These are phyloP conservation scores for Metahyphopichia silvanorum DNA, from an alignment of 805 yeast genomes.

Conservation along the genomic window DNA sequence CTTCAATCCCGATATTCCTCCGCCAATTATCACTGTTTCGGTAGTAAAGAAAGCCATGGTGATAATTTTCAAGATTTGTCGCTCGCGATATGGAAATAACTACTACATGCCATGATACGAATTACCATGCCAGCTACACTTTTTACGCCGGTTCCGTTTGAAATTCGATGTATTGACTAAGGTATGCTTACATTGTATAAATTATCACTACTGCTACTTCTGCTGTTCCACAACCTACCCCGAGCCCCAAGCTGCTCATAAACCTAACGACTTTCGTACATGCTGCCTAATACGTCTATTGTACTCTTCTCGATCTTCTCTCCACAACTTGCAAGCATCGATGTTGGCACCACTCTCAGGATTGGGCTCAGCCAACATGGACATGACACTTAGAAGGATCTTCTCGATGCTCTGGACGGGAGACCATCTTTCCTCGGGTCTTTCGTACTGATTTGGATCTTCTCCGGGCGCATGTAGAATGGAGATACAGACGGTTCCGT, in stretches of 20 bases:
- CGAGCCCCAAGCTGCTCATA: slow-evolving; percentile 28
- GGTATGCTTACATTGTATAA: too few species aligned
- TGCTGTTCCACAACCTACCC: too few species aligned
- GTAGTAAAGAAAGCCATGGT: background rate
- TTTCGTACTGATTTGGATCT: slow-evolving; percentile 93
- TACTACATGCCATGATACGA: too few species aligned
- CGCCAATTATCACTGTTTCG: slow-evolving; percentile 66
- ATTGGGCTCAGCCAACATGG: slow-evolving; percentile 97
- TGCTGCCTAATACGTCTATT: slow-evolving; percentile 61
- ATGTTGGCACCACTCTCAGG: slow-evolving; percentile 93
- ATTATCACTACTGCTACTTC: too few species aligned
- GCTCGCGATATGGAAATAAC: too few species aligned
- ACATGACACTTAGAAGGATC: slow-evolving; percentile 85
- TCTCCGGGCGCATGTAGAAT: slow-evolving; percentile 96
- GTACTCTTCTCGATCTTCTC: slow-evolving; percentile 74
- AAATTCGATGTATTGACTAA: too few species aligned
- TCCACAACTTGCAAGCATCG: slow-evolving; percentile 81
- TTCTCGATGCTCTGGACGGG: slow-evolving; percentile 98
- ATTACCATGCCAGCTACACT: too few species aligned
- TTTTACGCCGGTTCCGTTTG: too few species aligned
- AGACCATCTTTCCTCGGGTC: slow-evolving; percentile 96
- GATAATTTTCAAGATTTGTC: too few species aligned
- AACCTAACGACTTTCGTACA: slow-evolving; percentile 69
- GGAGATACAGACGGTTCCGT: slow-evolving; percentile 94
- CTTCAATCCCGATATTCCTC: slow-evolving; percentile 74